A percentile compares a stretch with the other conserved stretches of the same genome.
Evolutionary conservation across 1,284 basidiomycete genomes (phyloP).

Genomic region (Boletus holoroseus): DNA sequence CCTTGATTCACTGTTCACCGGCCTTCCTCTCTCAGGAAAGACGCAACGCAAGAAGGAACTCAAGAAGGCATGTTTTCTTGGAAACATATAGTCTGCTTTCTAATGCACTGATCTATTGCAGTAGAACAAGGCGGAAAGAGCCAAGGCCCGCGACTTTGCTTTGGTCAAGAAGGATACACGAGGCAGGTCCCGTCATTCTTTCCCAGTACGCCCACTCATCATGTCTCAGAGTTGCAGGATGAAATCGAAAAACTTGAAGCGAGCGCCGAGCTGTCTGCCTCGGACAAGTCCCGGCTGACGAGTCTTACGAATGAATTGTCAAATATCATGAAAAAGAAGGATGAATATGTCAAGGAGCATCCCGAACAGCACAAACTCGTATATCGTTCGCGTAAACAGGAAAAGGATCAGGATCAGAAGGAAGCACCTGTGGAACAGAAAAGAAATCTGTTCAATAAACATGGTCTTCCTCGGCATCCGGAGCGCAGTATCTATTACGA

Average conservation of each 20-base stretch:
- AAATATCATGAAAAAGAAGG: conserved; percentile 78
- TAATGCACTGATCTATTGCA: conserved; percentile 33
- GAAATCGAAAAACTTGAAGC: conserved; percentile 63
- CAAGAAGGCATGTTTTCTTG: conserved; percentile 62
- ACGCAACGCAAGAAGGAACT: conserved; percentile 83
- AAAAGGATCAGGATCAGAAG: conserved; percentile 42
- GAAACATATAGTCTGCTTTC: conserved; percentile 5
- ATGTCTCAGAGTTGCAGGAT: conserved; percentile 56
- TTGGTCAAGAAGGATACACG: conserved; percentile 84
- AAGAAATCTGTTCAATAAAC: conserved; percentile 71
- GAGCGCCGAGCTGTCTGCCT: conserved; percentile 37
- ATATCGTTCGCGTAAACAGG: conserved; percentile 48
- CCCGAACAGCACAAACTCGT: conserved; percentile 83
- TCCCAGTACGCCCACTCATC: conserved; percentile 2
- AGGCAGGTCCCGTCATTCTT: conserved; percentile 40
- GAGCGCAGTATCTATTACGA: conserved; percentile 92
- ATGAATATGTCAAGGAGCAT: conserved; percentile 85
- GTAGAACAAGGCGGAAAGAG: conserved; percentile 83
- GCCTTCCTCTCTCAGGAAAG: conserved; percentile 54
- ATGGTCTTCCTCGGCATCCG: conserved; percentile 78
- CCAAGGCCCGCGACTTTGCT: conserved; percentile 74
- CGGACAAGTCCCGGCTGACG: conserved; percentile 52
- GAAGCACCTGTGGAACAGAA: conserved; percentile 46
- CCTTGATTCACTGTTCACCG: neutral
- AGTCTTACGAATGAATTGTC: conserved; percentile 74